Base-by-base conservation (phyloP, 1,139 yeast genomes). In the Suhomyces wounanorum region DNA sequence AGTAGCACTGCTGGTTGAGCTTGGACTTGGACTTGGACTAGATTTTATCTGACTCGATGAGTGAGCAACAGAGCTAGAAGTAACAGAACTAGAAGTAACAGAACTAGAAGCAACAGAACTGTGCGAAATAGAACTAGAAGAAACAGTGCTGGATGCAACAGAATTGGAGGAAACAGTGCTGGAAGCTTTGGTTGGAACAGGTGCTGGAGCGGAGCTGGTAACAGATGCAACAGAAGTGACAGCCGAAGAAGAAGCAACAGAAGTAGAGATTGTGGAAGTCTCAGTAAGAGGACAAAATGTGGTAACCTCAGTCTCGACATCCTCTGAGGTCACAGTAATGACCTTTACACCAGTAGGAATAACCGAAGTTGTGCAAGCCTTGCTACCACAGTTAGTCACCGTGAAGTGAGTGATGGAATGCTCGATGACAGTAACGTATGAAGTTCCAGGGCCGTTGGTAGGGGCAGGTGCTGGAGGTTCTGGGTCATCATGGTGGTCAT, bases 1-100 rank as follows among this genome's bases (percentile, higher is more conserved):
- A 54, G 60, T 70, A 71, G 72, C 68, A 50, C 71, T 64, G 64
- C 67, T 64, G 18, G 51, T 40, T 9, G 61, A 13, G n/a, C n/a
- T n/a, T n/a, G n/a, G n/a, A n/a, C n/a, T n/a, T n/a, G n/a, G n/a
- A n/a, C n/a, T n/a, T n/a, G n/a, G n/a, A n/a, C n/a, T n/a, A n/a
- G n/a, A n/a, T n/a, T n/a, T n/a, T n/a, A n/a, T n/a, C n/a, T n/a
- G n/a, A n/a, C n/a, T n/a, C n/a, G n/a, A n/a, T n/a, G n/a, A n/a
- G n/a, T n/a, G 18, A 37, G 59, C 40, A 35, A 28, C 43, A 33
- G 18, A 48, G 52, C 49, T 35, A 53, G 43, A 40, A 16, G 43
- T 37, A 38, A 17, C 17, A 13, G 43, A 28, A 13, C 17, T 16
- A 14, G 36, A n/a, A 14, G 45, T 14, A 40, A 18, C 39, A 10